Evolutionary conservation across 2,329 filamentous ascomycete species (phyloP), one percentile per base, ranked within the genome.

Genomic region (Ophiostoma sp.): DNA sequence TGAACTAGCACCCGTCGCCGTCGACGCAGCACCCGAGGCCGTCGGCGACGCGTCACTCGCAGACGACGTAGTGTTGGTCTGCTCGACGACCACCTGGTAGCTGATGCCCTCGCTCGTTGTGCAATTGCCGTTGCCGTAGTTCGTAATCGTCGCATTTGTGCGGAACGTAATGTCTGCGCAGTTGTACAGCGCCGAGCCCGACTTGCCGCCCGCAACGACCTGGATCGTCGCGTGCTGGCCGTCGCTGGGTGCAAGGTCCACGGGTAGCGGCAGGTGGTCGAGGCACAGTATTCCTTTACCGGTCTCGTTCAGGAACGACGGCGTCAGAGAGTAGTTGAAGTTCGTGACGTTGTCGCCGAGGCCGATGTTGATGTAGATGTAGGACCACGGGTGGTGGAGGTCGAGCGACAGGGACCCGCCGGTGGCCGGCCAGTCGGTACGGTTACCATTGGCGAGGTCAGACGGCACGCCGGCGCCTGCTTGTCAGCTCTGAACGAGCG

Each of bases 91-190:
- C 11, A 68, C 67, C 58, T 69, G 70, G 42, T 76, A 73, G 36
- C 79, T 79, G 62, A 91, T 79, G 45, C 83, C 84, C 9, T 82
- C 85, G 71, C 81, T 82, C 72, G 86, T 89, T 71, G 78, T 79
- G 82, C 89, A 92, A 69, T 82, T 77, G 55, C 79, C 78, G 36
- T 76, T 78, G 40, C 78, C 75, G 8, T 79, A 76, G 18, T 60
- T 60, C 27, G 81, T 79, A 4, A 84, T 81, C 11, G 79, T 78
- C 66, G 79, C 78, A 5, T 47, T 63, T 5, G 60, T 55, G 44
- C 82, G 83, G 79, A 93, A 88, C 40, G 85, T 87, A 72, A 93
- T 85, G 73, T 93, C 90, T 74, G 89, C 88, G 77, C 90, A 93
- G 77, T 88, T 90, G 78, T 92, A 93, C 44, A 93, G 78, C 16